Evolutionary conservation across 192 early-diverging fungal genomes (phyloP).

Genomic region (Chytriomyces sp.): DNA sequence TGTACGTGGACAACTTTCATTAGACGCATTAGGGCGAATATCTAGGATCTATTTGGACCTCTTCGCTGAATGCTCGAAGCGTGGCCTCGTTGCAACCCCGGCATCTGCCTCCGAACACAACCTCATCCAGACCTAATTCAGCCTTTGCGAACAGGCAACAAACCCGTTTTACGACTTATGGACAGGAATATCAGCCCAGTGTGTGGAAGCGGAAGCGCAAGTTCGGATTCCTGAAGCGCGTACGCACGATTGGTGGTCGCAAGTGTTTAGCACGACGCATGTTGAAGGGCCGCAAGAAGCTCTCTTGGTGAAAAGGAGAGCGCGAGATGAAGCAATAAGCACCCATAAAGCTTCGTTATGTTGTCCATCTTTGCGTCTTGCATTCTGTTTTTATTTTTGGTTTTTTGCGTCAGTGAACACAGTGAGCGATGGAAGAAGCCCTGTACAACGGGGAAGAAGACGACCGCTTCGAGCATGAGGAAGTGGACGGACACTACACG

Average conservation of each 20-base stretch:
- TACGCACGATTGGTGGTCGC: constrained; percentile 77
- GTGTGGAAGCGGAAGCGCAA: constrained; percentile 86
- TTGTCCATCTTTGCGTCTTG: not conserved
- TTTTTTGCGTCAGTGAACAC: not conserved
- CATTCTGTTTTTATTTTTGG: not conserved
- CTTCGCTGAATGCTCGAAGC: no score
- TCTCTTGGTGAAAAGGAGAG: constrained; percentile 52
- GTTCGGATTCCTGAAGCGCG: constrained; percentile 86
- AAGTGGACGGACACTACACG: not conserved
- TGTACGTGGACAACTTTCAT: no score
- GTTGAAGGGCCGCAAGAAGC: constrained; percentile 84
- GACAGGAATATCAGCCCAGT: constrained; percentile 91
- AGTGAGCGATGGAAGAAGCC: not conserved
- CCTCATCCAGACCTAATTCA: no score
- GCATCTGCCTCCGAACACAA: no score
- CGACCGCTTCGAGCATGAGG: not conserved
- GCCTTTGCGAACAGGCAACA: constrained; percentile 38
- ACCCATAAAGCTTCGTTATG: no score
- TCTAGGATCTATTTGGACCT: no score
- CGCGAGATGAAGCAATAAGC: not conserved
- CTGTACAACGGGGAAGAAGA: constrained; percentile 10
- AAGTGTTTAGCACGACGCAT: constrained; percentile 73
- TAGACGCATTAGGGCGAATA: no score
- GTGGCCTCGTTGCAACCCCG: no score
- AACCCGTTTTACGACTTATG: constrained; percentile 79